Conservation (phyloP, 1,284 basidiomycete species). For the Tylopilus microsporus region DNA sequence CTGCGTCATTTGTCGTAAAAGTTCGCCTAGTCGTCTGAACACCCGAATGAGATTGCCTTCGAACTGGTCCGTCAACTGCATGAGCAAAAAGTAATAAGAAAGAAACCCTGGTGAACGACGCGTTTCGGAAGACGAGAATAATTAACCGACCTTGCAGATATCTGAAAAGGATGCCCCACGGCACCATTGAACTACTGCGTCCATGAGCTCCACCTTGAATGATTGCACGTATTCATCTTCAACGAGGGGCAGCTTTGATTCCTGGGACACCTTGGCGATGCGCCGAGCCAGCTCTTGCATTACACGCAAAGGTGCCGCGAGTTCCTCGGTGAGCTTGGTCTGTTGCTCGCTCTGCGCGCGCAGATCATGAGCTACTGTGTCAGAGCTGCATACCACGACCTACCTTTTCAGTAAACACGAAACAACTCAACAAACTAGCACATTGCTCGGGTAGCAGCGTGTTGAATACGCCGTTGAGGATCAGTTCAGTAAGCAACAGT, state of each 20-base stretch:
- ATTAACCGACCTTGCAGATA: constrained; percentile 78
- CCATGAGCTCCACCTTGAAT: constrained; percentile 99
- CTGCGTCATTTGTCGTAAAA: constrained; percentile 96
- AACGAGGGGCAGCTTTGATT: constrained; percentile 82
- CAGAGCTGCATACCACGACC: constrained; percentile 14
- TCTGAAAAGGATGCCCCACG: constrained; percentile 94
- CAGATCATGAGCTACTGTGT: not conserved
- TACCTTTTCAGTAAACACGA: constrained; percentile 96
- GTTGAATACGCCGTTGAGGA: constrained; percentile 98
- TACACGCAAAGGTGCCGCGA: constrained; percentile 84
- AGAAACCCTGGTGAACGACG: not conserved
- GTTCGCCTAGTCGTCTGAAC: constrained; percentile 89
- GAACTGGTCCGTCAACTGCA: constrained; percentile 89
- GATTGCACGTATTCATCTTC: constrained; percentile 94
- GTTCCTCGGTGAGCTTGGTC: constrained; percentile 85
- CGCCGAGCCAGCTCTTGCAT: constrained; percentile 94
- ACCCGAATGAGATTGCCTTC: constrained; percentile 94
- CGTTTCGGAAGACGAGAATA: not conserved
- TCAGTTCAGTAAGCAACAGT: constrained; percentile 90
- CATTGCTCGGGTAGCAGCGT: constrained; percentile 85
- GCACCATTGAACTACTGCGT: constrained; percentile 96
- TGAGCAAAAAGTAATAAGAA: not conserved
- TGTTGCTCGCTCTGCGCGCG: constrained; percentile 74
- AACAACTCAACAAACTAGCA: constrained; percentile 90
- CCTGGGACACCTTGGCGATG: constrained; percentile 94